Percentiles rank a stretch among this genome's conserved stretches.
phyloP scores from a whole-genome alignment of 2,329 filamentous ascomycete species.

The Aspergillus caelatus region DNA sequence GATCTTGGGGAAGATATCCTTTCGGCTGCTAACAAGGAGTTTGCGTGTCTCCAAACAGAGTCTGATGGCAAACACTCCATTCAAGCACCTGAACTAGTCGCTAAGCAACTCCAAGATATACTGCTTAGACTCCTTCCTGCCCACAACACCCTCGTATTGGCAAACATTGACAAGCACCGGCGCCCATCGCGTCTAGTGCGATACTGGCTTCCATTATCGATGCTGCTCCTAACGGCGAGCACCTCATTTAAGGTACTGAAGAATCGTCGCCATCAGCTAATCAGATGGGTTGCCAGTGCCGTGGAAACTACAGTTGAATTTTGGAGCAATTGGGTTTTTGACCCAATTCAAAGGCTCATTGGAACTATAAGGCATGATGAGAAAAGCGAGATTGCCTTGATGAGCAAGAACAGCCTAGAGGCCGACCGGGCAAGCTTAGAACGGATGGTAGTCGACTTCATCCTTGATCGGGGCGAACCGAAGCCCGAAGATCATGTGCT shows the following conservation, averaged over 20 bases:
- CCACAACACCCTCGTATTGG: constrained; percentile 62
- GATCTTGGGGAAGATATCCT: constrained; percentile 61
- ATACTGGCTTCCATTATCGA: constrained; percentile 81
- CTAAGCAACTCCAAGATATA: constrained; percentile 54
- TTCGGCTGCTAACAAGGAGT: constrained; percentile 63
- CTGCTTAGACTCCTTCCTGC: constrained; percentile 69
- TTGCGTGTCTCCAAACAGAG: constrained; percentile 45
- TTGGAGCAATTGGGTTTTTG: constrained; percentile 94
- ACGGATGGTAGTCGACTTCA: constrained; percentile 97
- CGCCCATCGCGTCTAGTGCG: constrained; percentile 74
- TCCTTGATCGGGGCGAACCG: constrained; percentile 72
- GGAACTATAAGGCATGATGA: constrained; percentile 92
- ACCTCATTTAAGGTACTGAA: constrained; percentile 80
- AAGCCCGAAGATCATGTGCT: constrained; percentile 49
- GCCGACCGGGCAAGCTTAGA: constrained; percentile 91
- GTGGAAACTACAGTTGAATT: constrained; percentile 83
- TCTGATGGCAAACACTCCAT: constrained; percentile 8
- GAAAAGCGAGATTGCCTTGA: constrained; percentile 90
- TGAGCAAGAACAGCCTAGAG: constrained; percentile 89
- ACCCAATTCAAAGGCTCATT: constrained; percentile 79
- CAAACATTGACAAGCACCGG: constrained; percentile 66
- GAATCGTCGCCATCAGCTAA: constrained; percentile 73
- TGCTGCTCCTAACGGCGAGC: constrained; percentile 77
- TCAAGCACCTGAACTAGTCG: constrained; percentile 44
- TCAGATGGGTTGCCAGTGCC: constrained; percentile 77